Percentiles rank a stretch among this genome's conserved stretches.
These are phyloP conservation scores for Paralagenidium karlingii DNA, from an alignment of 352 stramenopile genomes.

Conservation along the genomic window DNA sequence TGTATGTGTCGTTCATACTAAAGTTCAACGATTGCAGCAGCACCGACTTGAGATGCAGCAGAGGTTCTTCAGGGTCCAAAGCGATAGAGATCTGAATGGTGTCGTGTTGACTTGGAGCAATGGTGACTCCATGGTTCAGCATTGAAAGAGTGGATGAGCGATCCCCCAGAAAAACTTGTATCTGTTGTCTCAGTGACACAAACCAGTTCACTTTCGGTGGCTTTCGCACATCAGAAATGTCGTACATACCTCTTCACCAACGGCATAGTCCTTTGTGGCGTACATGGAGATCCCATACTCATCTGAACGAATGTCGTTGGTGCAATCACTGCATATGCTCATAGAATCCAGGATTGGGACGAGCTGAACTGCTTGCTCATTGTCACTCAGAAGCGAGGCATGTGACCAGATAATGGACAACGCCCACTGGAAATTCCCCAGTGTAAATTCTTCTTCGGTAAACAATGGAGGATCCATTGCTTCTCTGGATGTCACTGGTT, in stretches of 20 bases:
- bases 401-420: constrained; percentile 29
- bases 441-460: constrained; percentile 22
- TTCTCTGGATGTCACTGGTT: constrained; percentile 15
- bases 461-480: constrained; percentile 32
- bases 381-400: constrained; percentile 10
- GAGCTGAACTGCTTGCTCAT: constrained; percentile 17
- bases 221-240: too few relatives aligned
- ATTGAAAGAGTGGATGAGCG: constrained; percentile 27
- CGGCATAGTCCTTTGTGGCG: constrained; percentile 11
- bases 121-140: constrained; percentile 29
- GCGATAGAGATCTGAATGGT: constrained; percentile 31
- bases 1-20: constrained; percentile 26
- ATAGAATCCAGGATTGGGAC: constrained; percentile 26
- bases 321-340: constrained; percentile 13
- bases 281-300: constrained; percentile 18
- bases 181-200: too few relatives aligned
- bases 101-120: constrained; percentile 9
- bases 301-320: constrained; percentile 12
- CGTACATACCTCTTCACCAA: constrained; percentile 18
- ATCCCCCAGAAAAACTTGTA: too few relatives aligned
- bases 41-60: constrained; percentile 22
- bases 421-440: constrained; percentile 26
- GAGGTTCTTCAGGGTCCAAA: constrained; percentile 17
- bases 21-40: constrained; percentile 21
- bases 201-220: too few relatives aligned